phyloP scores from a whole-genome alignment of 306 rosid genomes.

The Leucaena leucocephala region DNA sequence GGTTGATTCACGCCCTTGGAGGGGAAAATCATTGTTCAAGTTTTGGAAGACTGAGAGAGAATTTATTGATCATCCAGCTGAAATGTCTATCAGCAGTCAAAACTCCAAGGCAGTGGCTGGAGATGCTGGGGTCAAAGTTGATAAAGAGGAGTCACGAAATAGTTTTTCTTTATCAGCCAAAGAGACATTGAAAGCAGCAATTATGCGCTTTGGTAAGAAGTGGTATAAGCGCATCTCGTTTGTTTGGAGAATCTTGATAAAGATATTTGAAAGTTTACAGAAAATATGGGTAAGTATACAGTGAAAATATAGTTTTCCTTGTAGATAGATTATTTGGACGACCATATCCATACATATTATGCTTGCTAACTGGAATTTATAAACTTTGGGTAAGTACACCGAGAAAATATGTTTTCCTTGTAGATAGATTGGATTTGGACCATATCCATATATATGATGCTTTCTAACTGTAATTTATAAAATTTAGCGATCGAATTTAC shows the following conservation, averaged over 20 bases:
- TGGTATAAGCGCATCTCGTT: slow-evolving; percentile 81
- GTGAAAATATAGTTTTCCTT: slow-evolving; percentile 27
- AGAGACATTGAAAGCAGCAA: slow-evolving; percentile 76
- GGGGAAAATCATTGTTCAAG: slow-evolving; percentile 58
- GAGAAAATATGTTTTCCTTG: slow-evolving; percentile 28
- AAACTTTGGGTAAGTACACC: slow-evolving; percentile 78
- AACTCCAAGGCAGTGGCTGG: slow-evolving; percentile 53
- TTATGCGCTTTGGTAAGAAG: slow-evolving; percentile 66
- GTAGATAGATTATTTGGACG: slow-evolving; percentile 26
- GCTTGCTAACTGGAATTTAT: neutral
- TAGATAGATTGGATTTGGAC: slow-evolving; percentile 26
- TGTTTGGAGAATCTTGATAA: slow-evolving; percentile 64
- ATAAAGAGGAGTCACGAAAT: slow-evolving; percentile 62
- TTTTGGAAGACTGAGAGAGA: slow-evolving; percentile 76
- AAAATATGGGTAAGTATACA: slow-evolving; percentile 78
- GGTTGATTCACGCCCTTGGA: slow-evolving; percentile 74
- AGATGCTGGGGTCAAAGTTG: slow-evolving; percentile 57
- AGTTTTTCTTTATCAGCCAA: slow-evolving; percentile 67
- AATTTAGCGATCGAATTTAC: neutral
- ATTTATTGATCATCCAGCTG: slow-evolving; percentile 64
- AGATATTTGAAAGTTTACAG: slow-evolving; percentile 62
- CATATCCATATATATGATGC: neutral
- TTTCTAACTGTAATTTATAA: slow-evolving; percentile 14
- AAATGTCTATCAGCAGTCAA: slow-evolving; percentile 52
- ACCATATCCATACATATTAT: neutral